Base-by-base conservation (phyloP, 2,329 filamentous ascomycete species). In the Trichophaea hybrida region DNA sequence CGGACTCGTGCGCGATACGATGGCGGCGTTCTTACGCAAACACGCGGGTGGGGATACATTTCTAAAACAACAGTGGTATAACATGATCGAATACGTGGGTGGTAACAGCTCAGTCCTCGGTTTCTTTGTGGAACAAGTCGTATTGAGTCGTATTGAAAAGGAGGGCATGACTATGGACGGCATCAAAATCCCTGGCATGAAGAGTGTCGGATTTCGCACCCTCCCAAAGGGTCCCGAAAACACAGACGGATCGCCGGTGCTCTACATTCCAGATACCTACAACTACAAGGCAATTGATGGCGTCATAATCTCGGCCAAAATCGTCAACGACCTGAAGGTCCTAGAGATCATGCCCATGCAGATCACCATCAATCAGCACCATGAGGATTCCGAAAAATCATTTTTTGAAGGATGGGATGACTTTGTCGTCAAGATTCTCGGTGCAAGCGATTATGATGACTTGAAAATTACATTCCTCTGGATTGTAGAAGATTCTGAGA, bases 331-430 rank as follows among this genome's bases (percentile, higher is more conserved):
- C 24, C n/a, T 13, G 12, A 13, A 32, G n/a, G 34, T 52, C 24
- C 49, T 52, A 17, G 13, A 15, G 12, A 33, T 52, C 13, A 52
- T 13, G 24, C 49, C 49, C 8, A 32, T 52, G 34, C 49, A 52
- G 49, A 52, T 52, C 6, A 52, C 49, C n/a, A 52, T 52, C 49
- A 52, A 52, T 31, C 13, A 52, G 13, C 49, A 33, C 49, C 49
- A 52, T 10, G 13, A 13, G 34, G 49, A 52, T 32, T 52, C 49
- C 13, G 49, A 52, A 52, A 13, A 13, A 13, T n/a, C 49, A 15
- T 52, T 52, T 33, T 31, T 52, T n/a, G 24, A 17, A 15, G 24
- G 34, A 13, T 52, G 49, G 49, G 34, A 52, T 13, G 12, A 31
- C 5, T 52, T 52, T 33, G 34, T 17, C 13, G 13, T 32, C 13